A percentile compares a stretch with the other conserved stretches of the same genome.
Conservation (phyloP, 169 alveolate species). For the Perkinsus olseni region DNA sequence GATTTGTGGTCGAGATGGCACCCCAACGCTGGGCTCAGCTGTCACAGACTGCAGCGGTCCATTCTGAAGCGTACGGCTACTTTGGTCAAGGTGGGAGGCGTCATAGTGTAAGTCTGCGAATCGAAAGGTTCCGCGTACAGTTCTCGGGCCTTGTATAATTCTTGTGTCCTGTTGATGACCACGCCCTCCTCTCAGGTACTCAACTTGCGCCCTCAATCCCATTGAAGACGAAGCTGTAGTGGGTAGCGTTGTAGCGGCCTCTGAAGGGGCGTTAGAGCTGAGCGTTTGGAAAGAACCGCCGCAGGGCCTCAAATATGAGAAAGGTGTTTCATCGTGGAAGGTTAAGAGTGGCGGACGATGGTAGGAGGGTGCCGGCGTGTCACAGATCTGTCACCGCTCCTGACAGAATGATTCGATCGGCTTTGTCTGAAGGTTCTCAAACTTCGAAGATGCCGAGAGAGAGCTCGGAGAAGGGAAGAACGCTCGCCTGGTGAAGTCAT, state of each 20-base stretch:
- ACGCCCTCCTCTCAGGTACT: constrained; percentile 68
- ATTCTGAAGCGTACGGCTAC: constrained; percentile 74
- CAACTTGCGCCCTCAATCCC: constrained; percentile 94
- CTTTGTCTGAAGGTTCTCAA: too few species aligned
- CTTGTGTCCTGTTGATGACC: constrained; percentile 43
- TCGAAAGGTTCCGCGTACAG: not conserved
- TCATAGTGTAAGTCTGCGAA: constrained; percentile 27
- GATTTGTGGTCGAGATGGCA: constrained; percentile 86
- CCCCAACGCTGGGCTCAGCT: constrained; percentile 76
- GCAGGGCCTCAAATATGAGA: not conserved
- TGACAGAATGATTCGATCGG: too few species aligned
- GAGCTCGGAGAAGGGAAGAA: not conserved
- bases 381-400: too few species aligned
- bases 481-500: not conserved
- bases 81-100: constrained; percentile 52
- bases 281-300: not conserved
- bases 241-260: not conserved
- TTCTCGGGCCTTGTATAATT: not conserved
- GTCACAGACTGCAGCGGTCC: constrained; percentile 75
- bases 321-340: not conserved
- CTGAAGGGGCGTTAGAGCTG: not conserved
- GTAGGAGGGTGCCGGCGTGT: not conserved
- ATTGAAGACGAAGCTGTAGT: constrained; percentile 82
- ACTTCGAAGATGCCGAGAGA: not conserved
- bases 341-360: not conserved